These are phyloP conservation scores for Amoebophrya sp. DNA, from an alignment of 169 alveolate species.

Conservation along the genomic window DNA sequence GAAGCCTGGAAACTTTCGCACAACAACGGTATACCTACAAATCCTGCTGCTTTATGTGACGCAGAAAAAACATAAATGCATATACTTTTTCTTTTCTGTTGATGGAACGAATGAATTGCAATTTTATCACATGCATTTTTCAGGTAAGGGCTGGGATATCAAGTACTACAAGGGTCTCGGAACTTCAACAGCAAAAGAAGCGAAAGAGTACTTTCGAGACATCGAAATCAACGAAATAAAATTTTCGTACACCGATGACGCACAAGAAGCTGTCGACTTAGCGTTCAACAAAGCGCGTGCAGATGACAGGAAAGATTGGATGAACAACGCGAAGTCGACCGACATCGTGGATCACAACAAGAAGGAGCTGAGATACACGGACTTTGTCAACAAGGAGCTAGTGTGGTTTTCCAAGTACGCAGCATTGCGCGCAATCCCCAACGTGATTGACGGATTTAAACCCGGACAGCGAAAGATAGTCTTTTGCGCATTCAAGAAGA, in stretches of 20 bases:
- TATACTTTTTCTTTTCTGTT: too few species aligned
- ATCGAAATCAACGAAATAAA: slow-evolving; percentile 83
- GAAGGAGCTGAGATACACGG: slow-evolving; percentile 67
- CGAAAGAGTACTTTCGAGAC: slow-evolving; percentile 94
- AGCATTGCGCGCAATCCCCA: slow-evolving; percentile 94
- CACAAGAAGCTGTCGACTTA: slow-evolving; percentile 92
- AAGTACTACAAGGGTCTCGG: slow-evolving; percentile 99
- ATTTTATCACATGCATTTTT: neutral
- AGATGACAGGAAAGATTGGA: slow-evolving; percentile 90
- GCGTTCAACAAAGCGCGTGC: slow-evolving; percentile 96
- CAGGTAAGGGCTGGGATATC: slow-evolving; percentile 81
- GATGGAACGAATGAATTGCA: too few species aligned
- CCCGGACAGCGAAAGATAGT: slow-evolving; percentile 98
- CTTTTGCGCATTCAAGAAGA: slow-evolving; percentile 92
- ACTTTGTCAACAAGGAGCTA: slow-evolving; percentile 96
- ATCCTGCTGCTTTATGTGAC: too few species aligned
- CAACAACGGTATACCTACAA: slow-evolving; percentile 63
- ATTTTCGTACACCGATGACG: slow-evolving; percentile 75
- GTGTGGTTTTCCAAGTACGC: slow-evolving; percentile 94
- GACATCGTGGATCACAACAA: slow-evolving; percentile 56
- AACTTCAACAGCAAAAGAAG: slow-evolving; percentile 96
- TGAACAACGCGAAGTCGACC: slow-evolving; percentile 48
- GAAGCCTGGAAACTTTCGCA: slow-evolving; percentile 74
- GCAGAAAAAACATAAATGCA: too few species aligned
- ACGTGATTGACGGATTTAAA: slow-evolving; percentile 95